A percentile compares a stretch with the other conserved stretches of the same genome.
Conservation (phyloP, 108 stramenopile genomes). For the Discostella stelligeroides region DNA sequence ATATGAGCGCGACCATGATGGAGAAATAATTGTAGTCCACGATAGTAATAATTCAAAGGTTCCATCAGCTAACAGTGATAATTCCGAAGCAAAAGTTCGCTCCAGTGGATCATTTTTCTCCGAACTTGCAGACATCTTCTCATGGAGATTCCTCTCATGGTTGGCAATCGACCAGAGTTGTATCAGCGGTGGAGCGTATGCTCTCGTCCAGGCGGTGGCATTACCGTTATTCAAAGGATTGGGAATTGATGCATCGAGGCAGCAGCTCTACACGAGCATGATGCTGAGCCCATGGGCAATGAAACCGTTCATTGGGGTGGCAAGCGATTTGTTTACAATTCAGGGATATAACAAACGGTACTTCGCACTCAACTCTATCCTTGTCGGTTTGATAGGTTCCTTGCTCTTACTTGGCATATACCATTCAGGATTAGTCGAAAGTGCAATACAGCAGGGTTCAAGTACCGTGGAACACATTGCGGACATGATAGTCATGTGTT, state of each 20-base stretch:
- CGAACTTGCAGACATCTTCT: conserved; percentile 28
- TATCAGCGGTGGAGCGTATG: conserved; percentile 35
- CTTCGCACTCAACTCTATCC: conserved; percentile 38
- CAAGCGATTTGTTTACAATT: conserved; percentile 18
- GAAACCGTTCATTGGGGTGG: conserved; percentile 54
- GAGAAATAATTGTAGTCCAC: too few species aligned
- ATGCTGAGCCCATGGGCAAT: too few species aligned
- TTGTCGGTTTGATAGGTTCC: conserved; percentile 28
- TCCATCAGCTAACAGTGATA: too few species aligned
- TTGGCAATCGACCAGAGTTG: conserved; percentile 28
- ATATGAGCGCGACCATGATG: too few species aligned
- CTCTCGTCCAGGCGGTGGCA: conserved; percentile 41
- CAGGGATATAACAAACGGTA: too few species aligned
- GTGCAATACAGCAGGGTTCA: conserved; percentile 26
- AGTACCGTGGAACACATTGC: conserved; percentile 36
- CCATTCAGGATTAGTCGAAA: conserved; percentile 19
- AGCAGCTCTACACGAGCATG: conserved; percentile 50
- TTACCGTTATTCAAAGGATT: conserved; percentile 47
- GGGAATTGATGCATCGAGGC: too few species aligned
- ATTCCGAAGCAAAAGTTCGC: too few species aligned
- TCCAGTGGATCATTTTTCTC: conserved; percentile 30
- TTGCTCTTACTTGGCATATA: conserved; percentile 26
- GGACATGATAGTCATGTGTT: conserved; percentile 44
- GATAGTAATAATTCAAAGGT: too few species aligned
- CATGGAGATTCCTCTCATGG: conserved; percentile 48